Evolutionary conservation across 805 yeast species (phyloP).

Genomic region (Wickerhamiella brachini): DNA sequence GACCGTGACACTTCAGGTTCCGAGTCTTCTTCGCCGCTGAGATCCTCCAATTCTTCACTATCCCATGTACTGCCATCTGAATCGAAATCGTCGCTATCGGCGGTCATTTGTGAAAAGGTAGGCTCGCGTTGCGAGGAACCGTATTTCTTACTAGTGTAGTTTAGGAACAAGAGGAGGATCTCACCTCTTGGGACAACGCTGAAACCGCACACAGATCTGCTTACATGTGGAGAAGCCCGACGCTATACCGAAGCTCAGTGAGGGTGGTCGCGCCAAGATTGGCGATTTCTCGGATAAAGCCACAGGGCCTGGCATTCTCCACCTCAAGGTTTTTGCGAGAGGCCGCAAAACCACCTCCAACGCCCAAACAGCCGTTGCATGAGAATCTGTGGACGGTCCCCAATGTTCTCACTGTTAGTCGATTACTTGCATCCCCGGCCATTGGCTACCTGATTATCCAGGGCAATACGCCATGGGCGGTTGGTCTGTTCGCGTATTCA

Average conservation of each 20-base stretch:
- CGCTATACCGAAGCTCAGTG: not conserved
- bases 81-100: too few relatives aligned
- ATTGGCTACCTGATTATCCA: conserved; percentile 67
- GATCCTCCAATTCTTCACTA: too few relatives aligned
- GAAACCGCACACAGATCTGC: too few relatives aligned
- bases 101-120: too few relatives aligned
- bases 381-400: conserved; percentile 75
- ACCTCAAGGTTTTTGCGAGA: not conserved
- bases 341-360: not conserved
- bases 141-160: too few relatives aligned
- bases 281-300: not conserved
- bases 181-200: too few relatives aligned
- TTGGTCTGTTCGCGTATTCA: conserved; percentile 66
- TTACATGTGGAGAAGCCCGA: not conserved
- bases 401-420: conserved; percentile 64
- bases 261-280: not conserved
- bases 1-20: too few relatives aligned
- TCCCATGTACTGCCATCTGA: too few relatives aligned
- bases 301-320: not conserved
- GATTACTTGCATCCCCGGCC: conserved; percentile 72
- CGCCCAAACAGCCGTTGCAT: conserved; percentile 17
- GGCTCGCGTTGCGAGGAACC: too few relatives aligned
- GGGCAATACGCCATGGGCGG: conserved; percentile 49
- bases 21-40: too few relatives aligned
- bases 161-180: too few relatives aligned